These are phyloP conservation scores for Cutaneotrichosporon daszewskae DNA, from an alignment of 1,284 basidiomycete genomes.

Conservation along the genomic window DNA sequence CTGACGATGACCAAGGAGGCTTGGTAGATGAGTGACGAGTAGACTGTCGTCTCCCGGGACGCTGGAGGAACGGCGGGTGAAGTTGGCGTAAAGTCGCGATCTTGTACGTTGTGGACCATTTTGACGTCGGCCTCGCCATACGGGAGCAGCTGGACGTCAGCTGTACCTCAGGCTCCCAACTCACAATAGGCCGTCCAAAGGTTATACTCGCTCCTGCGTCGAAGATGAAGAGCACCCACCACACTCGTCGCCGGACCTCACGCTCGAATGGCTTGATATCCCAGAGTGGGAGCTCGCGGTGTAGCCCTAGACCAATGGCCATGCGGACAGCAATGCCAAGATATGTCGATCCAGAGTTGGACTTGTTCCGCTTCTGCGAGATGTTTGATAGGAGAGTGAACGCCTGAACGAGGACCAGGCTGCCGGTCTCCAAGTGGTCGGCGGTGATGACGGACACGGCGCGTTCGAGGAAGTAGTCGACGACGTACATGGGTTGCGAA, in stretches of 20 bases:
- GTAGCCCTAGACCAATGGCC: constrained; percentile 30
- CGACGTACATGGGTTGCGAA: constrained; percentile 16
- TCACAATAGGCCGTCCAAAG: constrained; percentile 27
- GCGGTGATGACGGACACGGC: constrained; percentile 13
- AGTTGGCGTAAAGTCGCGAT: constrained; percentile 18
- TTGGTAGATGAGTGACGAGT: constrained; percentile 20
- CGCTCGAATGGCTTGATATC: constrained; percentile 26
- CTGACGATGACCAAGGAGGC: constrained; percentile 11
- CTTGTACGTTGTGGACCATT: constrained; percentile 16
- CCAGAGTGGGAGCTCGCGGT: constrained; percentile 25
- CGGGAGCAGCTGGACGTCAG: constrained; percentile 15
- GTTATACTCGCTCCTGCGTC: constrained; percentile 26
- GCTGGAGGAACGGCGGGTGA: constrained; percentile 7
- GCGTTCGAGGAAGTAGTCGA: constrained; percentile 21
- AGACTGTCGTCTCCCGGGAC: constrained; percentile 15
- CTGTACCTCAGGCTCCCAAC: constrained; percentile 45
- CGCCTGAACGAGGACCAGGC: constrained; percentile 24
- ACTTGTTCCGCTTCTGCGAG: constrained; percentile 28
- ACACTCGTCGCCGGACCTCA: constrained; percentile 26
- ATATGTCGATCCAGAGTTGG: constrained; percentile 21
- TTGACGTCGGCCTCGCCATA: constrained; percentile 18
- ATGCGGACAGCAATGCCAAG: constrained; percentile 30
- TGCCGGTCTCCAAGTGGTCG: constrained; percentile 22
- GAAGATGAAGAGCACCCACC: constrained; percentile 29
- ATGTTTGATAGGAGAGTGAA: constrained; percentile 26